Percentiles rank a stretch among this genome's conserved stretches.
Evolutionary conservation across 306 rosid species (phyloP).

Genomic region (Castanea mollissima): DNA sequence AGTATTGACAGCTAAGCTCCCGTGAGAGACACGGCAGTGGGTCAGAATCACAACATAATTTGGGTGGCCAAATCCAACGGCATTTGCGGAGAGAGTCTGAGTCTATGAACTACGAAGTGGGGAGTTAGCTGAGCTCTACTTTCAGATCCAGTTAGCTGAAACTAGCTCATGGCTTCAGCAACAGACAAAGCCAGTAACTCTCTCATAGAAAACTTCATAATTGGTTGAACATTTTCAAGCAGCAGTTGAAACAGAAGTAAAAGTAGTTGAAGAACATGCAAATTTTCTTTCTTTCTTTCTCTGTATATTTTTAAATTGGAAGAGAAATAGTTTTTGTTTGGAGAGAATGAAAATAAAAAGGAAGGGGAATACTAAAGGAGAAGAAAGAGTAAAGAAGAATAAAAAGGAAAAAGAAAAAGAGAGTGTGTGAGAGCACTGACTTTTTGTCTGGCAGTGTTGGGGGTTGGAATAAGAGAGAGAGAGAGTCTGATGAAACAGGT

Average conservation of each 20-base stretch:
- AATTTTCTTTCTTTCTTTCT: too few relatives aligned
- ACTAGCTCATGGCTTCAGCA: slow-evolving; percentile 14
- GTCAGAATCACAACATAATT: too few relatives aligned
- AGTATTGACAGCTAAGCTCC: background rate
- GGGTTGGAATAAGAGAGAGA: slow-evolving; percentile 10
- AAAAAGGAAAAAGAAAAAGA: slow-evolving; percentile 3
- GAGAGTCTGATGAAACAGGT: slow-evolving; percentile 1
- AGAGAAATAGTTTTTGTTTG: background rate
- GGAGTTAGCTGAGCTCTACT: background rate
- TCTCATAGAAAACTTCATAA: background rate
- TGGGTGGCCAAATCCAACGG: background rate
- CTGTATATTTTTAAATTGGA: too few relatives aligned
- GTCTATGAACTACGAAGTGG: slow-evolving; percentile 11
- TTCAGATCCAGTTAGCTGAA: slow-evolving; percentile 22
- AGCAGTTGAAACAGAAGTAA: too few relatives aligned
- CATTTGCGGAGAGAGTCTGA: slow-evolving; percentile 17
- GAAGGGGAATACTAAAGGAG: background rate
- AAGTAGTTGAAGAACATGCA: too few relatives aligned
- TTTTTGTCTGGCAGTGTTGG: slow-evolving; percentile 19
- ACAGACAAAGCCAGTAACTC: background rate
- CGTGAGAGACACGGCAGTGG: background rate
- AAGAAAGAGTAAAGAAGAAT: background rate
- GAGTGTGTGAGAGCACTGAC: slow-evolving; percentile 10
- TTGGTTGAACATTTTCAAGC: too few relatives aligned
- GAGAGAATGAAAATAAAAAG: background rate